phyloP scores from a whole-genome alignment of 805 yeast genomes.

The Blastobotrys parvus region DNA sequence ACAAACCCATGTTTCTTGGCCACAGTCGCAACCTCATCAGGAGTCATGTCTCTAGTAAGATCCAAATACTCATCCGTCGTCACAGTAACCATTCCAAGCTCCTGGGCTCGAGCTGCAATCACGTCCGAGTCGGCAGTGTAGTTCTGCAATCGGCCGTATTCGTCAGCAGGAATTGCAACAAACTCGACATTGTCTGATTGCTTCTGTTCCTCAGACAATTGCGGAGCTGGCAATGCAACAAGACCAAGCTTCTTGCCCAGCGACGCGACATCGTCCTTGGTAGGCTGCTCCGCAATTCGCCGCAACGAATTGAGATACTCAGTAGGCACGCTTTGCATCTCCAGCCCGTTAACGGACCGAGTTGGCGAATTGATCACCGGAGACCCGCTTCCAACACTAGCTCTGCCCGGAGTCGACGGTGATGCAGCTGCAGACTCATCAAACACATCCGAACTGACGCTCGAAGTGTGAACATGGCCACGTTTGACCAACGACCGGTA shows the following conservation, averaged over 20 bases:
- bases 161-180: constrained; percentile 11
- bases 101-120: constrained; percentile 6
- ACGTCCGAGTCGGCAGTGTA: constrained; percentile 6
- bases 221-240: constrained; percentile 7
- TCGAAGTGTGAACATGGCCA: constrained; percentile 4
- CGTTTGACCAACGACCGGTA: constrained; percentile 30
- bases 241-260: constrained; percentile 23
- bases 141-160: constrained; percentile 11
- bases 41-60: constrained; percentile 15
- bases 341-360: constrained; percentile 8
- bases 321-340: constrained; percentile 24
- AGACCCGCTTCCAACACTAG: background rate
- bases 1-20: constrained; percentile 27
- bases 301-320: constrained; percentile 24
- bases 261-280: constrained; percentile 19
- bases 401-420: background rate
- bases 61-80: constrained; percentile 9
- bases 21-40: constrained; percentile 25
- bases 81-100: constrained; percentile 14
- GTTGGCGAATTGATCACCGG: no score
- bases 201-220: background rate
- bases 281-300: constrained; percentile 26
- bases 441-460: constrained; percentile 1
- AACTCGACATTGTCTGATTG: background rate
- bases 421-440: constrained; percentile 1